phyloP scores from a whole-genome alignment of 495 filamentous ascomycete genomes.

The Penicillium paradoxum region DNA sequence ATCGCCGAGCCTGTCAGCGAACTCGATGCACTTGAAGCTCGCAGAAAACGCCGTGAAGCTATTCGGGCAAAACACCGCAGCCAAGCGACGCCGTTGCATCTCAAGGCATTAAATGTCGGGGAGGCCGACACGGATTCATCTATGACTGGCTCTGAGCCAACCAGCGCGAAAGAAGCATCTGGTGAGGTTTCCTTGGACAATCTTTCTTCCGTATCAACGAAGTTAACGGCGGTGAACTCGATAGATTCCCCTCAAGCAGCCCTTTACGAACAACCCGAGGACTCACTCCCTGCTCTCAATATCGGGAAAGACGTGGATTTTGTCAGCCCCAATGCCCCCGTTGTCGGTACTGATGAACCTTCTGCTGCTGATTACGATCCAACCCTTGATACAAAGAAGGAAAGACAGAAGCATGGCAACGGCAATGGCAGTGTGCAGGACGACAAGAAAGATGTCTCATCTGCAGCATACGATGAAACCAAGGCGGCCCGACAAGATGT shows the following conservation, averaged over 20 bases:
- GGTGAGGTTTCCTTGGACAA: slow-evolving; percentile 18
- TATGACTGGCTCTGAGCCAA: slow-evolving; percentile 46
- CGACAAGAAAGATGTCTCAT: slow-evolving; percentile 51
- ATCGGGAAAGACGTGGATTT: slow-evolving; percentile 60
- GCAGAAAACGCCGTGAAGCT: slow-evolving; percentile 80
- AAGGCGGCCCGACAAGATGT: slow-evolving; percentile 52
- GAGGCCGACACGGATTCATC: slow-evolving; percentile 49
- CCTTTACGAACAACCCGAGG: slow-evolving; percentile 43
- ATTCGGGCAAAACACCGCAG: slow-evolving; percentile 79
- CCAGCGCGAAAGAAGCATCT: slow-evolving; percentile 19
- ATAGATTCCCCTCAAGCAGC: slow-evolving; percentile 30
- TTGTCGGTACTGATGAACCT: slow-evolving; percentile 58
- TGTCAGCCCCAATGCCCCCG: slow-evolving; percentile 52
- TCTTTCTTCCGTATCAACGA: neutral
- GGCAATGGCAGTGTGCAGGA: too few species aligned
- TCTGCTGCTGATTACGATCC: slow-evolving; percentile 97
- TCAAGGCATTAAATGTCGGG: slow-evolving; percentile 68
- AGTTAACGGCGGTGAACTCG: neutral
- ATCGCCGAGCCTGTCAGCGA: slow-evolving; percentile 59
- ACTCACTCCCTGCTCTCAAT: slow-evolving; percentile 51
- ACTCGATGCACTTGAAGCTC: slow-evolving; percentile 76
- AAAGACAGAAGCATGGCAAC: slow-evolving; percentile 63
- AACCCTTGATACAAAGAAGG: slow-evolving; percentile 86
- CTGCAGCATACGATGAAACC: slow-evolving; percentile 58
- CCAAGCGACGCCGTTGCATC: slow-evolving; percentile 65